phyloP scores from a whole-genome alignment of 2,329 filamentous ascomycete genomes.

The Cadophora sp. region DNA sequence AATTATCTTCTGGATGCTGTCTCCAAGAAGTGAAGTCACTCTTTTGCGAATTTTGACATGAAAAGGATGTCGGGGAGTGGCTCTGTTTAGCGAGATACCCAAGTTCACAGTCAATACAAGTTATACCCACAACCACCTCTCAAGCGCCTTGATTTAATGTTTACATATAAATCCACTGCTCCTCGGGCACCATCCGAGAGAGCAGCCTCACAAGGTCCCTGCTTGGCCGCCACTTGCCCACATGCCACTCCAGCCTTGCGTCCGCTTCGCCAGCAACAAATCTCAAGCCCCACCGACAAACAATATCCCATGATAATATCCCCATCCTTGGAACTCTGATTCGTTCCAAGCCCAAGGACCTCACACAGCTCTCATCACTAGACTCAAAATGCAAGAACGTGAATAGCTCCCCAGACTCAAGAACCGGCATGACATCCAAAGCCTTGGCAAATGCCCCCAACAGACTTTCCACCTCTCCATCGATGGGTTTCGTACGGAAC shows the following conservation, averaged over 20 bases:
- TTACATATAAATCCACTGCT: not conserved
- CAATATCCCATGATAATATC: too few species aligned
- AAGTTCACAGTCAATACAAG: not conserved
- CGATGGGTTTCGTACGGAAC: too few species aligned
- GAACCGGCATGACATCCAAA: too few species aligned
- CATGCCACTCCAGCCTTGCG: not conserved
- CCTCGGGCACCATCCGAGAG: not conserved
- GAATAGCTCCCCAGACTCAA: too few species aligned
- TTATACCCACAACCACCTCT: not conserved
- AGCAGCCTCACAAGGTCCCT: not conserved
- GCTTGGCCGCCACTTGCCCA: not conserved
- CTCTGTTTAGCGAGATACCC: constrained; percentile 1
- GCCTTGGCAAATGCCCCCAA: too few species aligned
- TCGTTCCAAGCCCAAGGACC: too few species aligned
- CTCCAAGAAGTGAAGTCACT: not conserved
- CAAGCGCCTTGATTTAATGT: not conserved
- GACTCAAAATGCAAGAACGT: too few species aligned
- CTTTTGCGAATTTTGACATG: not conserved
- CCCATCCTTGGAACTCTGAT: too few species aligned
- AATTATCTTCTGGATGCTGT: not conserved
- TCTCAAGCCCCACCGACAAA: too few species aligned
- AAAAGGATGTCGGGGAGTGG: not conserved
- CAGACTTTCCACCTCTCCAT: too few species aligned
- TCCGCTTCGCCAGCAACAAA: too few species aligned
- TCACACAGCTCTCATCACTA: too few species aligned